Conservation (phyloP, 2,329 filamentous ascomycete genomes). For the Colletotrichum godetiae region DNA sequence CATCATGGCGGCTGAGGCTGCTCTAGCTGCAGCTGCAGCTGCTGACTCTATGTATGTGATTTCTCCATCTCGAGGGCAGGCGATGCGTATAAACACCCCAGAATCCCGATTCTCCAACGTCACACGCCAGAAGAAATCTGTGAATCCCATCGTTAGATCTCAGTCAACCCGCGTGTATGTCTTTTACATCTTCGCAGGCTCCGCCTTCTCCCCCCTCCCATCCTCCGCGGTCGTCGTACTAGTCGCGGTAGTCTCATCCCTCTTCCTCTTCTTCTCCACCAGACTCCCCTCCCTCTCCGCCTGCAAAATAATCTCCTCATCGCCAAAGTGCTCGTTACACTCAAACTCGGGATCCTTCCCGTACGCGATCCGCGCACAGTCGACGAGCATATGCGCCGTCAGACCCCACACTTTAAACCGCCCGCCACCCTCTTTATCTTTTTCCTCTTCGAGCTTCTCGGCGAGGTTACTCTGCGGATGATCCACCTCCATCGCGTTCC, state of each 20-base stretch:
- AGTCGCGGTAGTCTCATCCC: conserved; percentile 35
- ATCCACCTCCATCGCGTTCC: conserved; percentile 39
- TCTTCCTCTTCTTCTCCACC: conserved; percentile 55
- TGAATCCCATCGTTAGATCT: too few relatives aligned
- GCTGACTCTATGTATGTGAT: conserved; percentile 11
- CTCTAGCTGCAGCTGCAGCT: conserved; percentile 20
- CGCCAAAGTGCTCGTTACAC: conserved; percentile 65
- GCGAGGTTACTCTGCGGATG: conserved; percentile 57
- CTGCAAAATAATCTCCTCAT: conserved; percentile 61
- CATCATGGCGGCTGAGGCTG: conserved; percentile 19
- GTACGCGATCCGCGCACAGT: conserved; percentile 88
- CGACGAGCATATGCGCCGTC: conserved; percentile 91
- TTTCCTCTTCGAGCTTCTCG: conserved; percentile 56
- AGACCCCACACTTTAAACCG: conserved; percentile 93
- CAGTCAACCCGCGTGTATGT: background rate
- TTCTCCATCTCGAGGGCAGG: conserved; percentile 8
- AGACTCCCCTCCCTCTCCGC: conserved; percentile 58
- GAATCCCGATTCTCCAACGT: too few relatives aligned
- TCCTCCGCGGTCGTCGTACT: conserved; percentile 42
- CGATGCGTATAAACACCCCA: background rate
- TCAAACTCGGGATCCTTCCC: conserved; percentile 87
- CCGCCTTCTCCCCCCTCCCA: conserved; percentile 33
- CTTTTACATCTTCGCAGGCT: conserved; percentile 35
- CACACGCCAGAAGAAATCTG: too few relatives aligned
- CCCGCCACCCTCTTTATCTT: conserved; percentile 54